A percentile compares a stretch with the other conserved stretches of the same genome.
Evolutionary conservation across 768 basidiomycete genomes (phyloP).

Genomic region (Macrocybe gigantea): DNA sequence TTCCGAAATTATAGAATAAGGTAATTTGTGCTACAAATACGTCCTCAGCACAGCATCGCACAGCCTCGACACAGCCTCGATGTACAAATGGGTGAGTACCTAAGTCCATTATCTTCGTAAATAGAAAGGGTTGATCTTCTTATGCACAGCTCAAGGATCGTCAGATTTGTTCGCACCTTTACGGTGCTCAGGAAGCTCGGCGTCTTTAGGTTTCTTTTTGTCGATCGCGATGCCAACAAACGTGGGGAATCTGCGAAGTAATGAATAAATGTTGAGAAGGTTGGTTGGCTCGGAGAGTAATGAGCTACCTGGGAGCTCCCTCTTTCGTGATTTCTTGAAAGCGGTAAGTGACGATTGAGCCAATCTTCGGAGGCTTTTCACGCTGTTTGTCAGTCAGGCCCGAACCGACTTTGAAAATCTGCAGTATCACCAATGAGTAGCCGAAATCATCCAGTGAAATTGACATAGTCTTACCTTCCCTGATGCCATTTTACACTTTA

Average conservation of each 20-base stretch:
- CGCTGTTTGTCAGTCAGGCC: constrained; percentile 51
- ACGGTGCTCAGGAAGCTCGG: constrained; percentile 39
- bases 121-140: too few species aligned
- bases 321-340: constrained; percentile 56
- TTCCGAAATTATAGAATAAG: too few species aligned
- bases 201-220: constrained; percentile 50
- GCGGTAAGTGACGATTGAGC: constrained; percentile 49
- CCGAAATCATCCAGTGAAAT: not conserved
- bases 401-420: constrained; percentile 54
- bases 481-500: constrained; percentile 55
- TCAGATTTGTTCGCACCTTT: constrained; percentile 10
- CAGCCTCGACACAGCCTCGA: too few species aligned
- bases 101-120: not conserved
- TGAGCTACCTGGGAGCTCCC: constrained; percentile 46
- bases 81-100: too few species aligned
- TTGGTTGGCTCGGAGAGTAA: not conserved
- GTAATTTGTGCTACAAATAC: too few species aligned
- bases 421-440: not conserved
- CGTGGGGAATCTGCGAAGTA: constrained; percentile 41
- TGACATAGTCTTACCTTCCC: constrained; percentile 39
- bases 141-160: constrained; percentile 2
- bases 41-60: too few species aligned
- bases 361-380: constrained; percentile 47
- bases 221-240: constrained; percentile 47
- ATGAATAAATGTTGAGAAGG: not conserved